phyloP scores from a whole-genome alignment of 306 rosid genomes.

The Notholithocarpus densiflorus region DNA sequence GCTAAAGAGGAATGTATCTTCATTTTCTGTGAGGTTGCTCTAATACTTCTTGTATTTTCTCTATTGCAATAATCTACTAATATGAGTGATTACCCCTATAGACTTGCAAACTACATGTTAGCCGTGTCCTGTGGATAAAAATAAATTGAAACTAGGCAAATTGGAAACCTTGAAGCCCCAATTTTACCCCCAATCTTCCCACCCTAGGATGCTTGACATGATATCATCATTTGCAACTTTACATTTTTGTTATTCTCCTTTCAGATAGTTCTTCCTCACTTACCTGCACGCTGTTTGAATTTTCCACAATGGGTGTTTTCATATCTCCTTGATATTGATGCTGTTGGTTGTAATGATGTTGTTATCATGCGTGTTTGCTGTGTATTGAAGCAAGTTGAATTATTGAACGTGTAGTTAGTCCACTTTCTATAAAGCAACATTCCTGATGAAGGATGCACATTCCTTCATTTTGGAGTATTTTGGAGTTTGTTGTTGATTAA shows the following conservation, averaged over 20 bases:
- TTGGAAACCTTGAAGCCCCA: not conserved
- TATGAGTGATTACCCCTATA: not conserved
- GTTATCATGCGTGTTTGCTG: not conserved
- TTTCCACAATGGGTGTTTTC: not conserved
- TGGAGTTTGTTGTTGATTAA: not conserved
- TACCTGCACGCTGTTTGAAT: not conserved
- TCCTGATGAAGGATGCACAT: not conserved
- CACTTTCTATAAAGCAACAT: not conserved
- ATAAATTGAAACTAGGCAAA: not conserved
- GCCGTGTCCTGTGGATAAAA: not conserved
- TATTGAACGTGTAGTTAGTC: no score
- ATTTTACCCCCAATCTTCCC: not conserved
- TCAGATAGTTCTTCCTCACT: not conserved
- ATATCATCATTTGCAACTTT: not conserved
- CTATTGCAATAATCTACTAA: not conserved
- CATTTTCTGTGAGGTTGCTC: not conserved
- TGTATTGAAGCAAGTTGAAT: not conserved
- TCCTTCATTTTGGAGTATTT: not conserved
- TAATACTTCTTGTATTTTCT: not conserved
- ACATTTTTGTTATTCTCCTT: not conserved
- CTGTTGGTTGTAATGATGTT: not conserved
- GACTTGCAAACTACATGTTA: not conserved
- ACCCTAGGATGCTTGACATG: not conserved
- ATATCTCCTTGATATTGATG: not conserved
- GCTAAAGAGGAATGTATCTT: not conserved